A percentile compares a stretch with the other conserved stretches of the same genome.
These are phyloP conservation scores for Verticillium dahliae DNA, from an alignment of 2,329 filamentous ascomycete genomes.

Conservation along the genomic window DNA sequence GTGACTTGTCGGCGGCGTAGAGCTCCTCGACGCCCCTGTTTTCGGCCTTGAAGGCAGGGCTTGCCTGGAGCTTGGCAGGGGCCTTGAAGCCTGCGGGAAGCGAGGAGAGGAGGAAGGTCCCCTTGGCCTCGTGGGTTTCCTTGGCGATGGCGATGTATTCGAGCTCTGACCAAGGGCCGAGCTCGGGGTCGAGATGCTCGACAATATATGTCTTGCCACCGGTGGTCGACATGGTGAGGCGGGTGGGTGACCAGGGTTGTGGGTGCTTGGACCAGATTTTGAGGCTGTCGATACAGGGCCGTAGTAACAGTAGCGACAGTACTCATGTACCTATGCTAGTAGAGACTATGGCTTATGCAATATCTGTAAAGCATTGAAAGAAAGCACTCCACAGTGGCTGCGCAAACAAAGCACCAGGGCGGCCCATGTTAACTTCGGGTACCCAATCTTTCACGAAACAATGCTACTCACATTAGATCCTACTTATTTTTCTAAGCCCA, in stretches of 20 bases:
- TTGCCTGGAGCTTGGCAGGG: constrained; percentile 46
- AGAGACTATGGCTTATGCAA: too few relatives aligned
- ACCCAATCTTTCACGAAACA: too few relatives aligned
- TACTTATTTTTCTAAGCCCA: too few relatives aligned
- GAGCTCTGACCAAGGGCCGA: constrained; percentile 88
- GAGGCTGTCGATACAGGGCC: background rate
- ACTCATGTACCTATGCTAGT: background rate
- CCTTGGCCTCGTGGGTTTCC: constrained; percentile 63
- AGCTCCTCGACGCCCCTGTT: constrained; percentile 75
- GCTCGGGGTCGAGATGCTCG: constrained; percentile 91
- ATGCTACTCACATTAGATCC: too few relatives aligned
- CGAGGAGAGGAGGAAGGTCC: constrained; percentile 75
- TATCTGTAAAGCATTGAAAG: too few relatives aligned
- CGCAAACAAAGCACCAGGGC: too few relatives aligned
- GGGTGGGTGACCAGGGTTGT: background rate
- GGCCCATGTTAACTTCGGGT: too few relatives aligned
- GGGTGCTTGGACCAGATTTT: background rate
- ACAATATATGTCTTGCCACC: constrained; percentile 75
- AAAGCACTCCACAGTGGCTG: too few relatives aligned
- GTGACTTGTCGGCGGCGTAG: constrained; percentile 64
- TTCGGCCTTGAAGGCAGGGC: constrained; percentile 64
- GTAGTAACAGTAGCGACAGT: background rate
- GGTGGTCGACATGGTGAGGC: background rate
- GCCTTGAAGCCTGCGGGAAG: constrained; percentile 65
- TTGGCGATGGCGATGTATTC: constrained; percentile 85